A percentile compares a stretch with the other conserved stretches of the same genome.
Evolutionary conservation across 1,139 yeast species (phyloP).

Genomic region (Diutina siamensis): DNA sequence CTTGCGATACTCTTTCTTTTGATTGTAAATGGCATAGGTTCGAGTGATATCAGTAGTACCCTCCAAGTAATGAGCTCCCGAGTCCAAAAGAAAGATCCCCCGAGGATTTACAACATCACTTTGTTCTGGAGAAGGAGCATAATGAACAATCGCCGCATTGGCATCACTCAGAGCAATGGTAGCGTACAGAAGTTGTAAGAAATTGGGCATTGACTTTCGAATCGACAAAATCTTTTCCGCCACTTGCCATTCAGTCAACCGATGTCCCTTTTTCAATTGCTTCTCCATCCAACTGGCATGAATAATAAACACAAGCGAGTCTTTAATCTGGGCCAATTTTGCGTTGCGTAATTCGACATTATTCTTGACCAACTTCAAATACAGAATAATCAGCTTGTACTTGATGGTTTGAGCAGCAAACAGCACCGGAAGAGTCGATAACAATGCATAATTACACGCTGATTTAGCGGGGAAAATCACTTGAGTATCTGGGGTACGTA

Average conservation of each 20-base stretch:
- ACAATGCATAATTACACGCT: constrained; percentile 24
- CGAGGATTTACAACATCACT: constrained; percentile 62
- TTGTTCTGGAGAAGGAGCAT: constrained; percentile 54
- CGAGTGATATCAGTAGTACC: constrained; percentile 98
- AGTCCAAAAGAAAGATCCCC: constrained; percentile 76
- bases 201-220: constrained; percentile 31
- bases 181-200: constrained; percentile 74
- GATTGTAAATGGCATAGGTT: constrained; percentile 62
- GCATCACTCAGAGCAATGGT: constrained; percentile 91
- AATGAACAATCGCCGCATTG: constrained; percentile 89
- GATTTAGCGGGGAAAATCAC: constrained; percentile 24
- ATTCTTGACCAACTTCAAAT: constrained; percentile 28
- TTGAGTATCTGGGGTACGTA: constrained; percentile 11
- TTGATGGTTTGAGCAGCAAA: constrained; percentile 15
- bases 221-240: constrained; percentile 31
- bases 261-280: constrained; percentile 17
- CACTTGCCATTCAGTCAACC: constrained; percentile 29
- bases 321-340: constrained; percentile 31
- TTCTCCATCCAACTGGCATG: constrained; percentile 33
- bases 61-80: constrained; percentile 88
- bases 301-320: constrained; percentile 29
- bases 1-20: constrained; percentile 53
- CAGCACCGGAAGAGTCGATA: constrained; percentile 20
- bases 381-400: constrained; percentile 24
- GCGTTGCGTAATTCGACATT: constrained; percentile 27